Evolutionary conservation across 2,329 filamentous ascomycete species (phyloP).

Genomic region (Verticillium zaregamsianum): DNA sequence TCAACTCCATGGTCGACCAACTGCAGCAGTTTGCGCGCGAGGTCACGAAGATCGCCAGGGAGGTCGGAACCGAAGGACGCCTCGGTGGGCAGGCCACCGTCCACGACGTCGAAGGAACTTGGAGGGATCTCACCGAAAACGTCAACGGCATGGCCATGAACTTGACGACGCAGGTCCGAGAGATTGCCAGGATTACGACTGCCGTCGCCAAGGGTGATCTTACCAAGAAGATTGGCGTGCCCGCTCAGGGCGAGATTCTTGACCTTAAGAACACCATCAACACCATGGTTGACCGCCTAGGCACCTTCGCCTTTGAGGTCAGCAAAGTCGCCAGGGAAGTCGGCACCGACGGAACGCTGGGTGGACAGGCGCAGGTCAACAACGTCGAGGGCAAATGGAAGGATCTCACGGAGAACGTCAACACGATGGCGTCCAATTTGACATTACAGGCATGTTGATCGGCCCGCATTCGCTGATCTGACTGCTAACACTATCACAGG

Average conservation of each 20-base stretch:
- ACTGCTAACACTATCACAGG: constrained; percentile 38
- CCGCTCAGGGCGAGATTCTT: constrained; percentile 89
- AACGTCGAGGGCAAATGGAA: constrained; percentile 98
- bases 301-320: constrained; percentile 94
- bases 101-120: constrained; percentile 94
- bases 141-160: constrained; percentile 99
- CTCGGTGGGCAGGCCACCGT: constrained; percentile 93
- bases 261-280: constrained; percentile 98
- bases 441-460: constrained; percentile 52
- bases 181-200: constrained; percentile 95
- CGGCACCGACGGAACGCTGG: constrained; percentile 90
- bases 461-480: not conserved
- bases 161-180: constrained; percentile 92
- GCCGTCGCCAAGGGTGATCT: constrained; percentile 92
- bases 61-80: constrained; percentile 93
- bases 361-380: constrained; percentile 88
- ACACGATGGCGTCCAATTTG: constrained; percentile 68
- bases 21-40: constrained; percentile 94
- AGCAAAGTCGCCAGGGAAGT: constrained; percentile 94
- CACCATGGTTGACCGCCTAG: constrained; percentile 95
- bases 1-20: constrained; percentile 99
- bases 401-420: constrained; percentile 87
- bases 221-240: constrained; percentile 92
- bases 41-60: constrained; percentile 92
- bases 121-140: constrained; percentile 91